Base-by-base conservation (phyloP, 1,139 yeast species). In the Maudiozyma humilis region DNA sequence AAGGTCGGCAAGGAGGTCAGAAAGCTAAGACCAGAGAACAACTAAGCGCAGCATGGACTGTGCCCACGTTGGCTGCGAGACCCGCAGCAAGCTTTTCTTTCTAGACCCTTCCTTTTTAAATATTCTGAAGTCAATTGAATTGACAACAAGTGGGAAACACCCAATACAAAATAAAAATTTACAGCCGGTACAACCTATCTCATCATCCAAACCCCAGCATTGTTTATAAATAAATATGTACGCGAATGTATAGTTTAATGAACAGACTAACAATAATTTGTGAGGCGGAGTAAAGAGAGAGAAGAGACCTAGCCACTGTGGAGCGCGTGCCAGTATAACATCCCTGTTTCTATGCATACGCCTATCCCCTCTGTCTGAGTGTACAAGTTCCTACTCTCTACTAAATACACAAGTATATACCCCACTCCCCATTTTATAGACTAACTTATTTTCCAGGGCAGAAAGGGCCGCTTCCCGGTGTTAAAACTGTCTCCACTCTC, bases 1-100 rank as follows among this genome's bases (percentile, higher is more conserved):
- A 84, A 72, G 68, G 98, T 93, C 61, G 98, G 98, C 69, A 89
- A 89, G 79, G 97, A 91, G 78, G 98, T 91, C 60, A 89, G 98
- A 82, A 89, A 89, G 76, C 82, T 89, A 71, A 89, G 98, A 76
- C 98, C 98, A 63, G 97, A 89, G 77, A 89, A 91, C 91, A 79
- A 83, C 71, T 88, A 83, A 74, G 25, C 29, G 15, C 23, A 15
- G 13, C 10, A 4, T 32, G 10, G 3, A 14, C 6, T 36, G 7
- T 15, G 8, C 10, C 8, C 6, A 23, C 27, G 10, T 6, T 10
- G 10, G 27, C 27, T 15, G 32, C n/a, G 18, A 3, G 18, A 16
- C 13, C 12, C 12, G 12, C 8, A 14, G n/a, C 18, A 18, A 12
- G 2, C 16, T 29, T 17, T 34, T 5, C 14, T 17, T 13, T 15